phyloP scores from a whole-genome alignment of 2,329 filamentous ascomycete genomes.

The Anthostomella pinea region DNA sequence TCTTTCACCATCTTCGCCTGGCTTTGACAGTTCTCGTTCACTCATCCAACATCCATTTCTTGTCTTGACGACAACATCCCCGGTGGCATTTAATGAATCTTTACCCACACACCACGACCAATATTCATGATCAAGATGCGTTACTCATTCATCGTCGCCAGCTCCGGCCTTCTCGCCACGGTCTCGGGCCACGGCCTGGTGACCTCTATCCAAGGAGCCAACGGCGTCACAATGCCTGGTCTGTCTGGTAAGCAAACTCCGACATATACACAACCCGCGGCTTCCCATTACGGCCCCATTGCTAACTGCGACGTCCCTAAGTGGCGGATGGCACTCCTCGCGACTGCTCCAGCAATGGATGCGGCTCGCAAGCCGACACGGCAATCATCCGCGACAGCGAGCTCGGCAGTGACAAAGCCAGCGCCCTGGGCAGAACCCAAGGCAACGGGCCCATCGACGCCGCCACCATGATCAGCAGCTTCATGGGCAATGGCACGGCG shows the following conservation, averaged over 20 bases:
- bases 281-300: background rate
- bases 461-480: slow-evolving; percentile 53
- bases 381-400: slow-evolving; percentile 64
- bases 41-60: slow-evolving; percentile 11
- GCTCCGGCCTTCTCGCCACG: slow-evolving; percentile 26
- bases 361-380: slow-evolving; percentile 68
- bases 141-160: slow-evolving; percentile 24
- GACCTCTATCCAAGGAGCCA: slow-evolving; percentile 31
- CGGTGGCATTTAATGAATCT: slow-evolving; percentile 23
- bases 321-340: slow-evolving; percentile 65
- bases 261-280: background rate
- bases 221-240: slow-evolving; percentile 33
- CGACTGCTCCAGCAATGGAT: slow-evolving; percentile 59
- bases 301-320: slow-evolving; percentile 15
- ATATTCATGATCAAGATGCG: slow-evolving; percentile 25
- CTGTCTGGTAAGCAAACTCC: slow-evolving; percentile 21
- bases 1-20: slow-evolving; percentile 11
- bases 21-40: slow-evolving; percentile 12
- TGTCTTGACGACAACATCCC: slow-evolving; percentile 24
- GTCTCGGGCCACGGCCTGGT: slow-evolving; percentile 31
- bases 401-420: slow-evolving; percentile 51
- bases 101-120: background rate
- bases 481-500: slow-evolving; percentile 50
- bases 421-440: slow-evolving; percentile 62
- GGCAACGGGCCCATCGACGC: slow-evolving; percentile 58